phyloP scores from a whole-genome alignment of 768 basidiomycete species.

The Gloeophyllum trabeum region DNA sequence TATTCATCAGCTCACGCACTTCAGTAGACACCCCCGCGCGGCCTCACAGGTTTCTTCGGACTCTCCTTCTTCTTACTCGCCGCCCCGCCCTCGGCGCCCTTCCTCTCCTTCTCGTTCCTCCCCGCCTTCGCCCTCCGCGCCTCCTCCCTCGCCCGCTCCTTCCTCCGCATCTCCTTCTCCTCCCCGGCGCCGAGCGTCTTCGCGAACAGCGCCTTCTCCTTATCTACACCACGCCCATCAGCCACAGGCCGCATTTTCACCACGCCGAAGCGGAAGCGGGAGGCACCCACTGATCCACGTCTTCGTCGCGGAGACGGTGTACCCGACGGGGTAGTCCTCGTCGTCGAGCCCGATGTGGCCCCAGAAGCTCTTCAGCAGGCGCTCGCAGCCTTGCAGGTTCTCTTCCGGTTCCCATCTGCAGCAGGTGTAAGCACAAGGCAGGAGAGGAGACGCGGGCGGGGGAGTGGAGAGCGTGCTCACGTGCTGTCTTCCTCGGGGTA shows the following conservation, averaged over 20 bases:
- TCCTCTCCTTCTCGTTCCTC: conserved; percentile 10
- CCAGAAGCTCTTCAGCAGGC: conserved; percentile 44
- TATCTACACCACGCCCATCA: conserved; percentile 18
- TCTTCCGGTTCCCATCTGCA: conserved; percentile 59
- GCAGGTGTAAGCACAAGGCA: neutral
- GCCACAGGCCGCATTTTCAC: too few species aligned
- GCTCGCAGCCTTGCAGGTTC: conserved; percentile 46
- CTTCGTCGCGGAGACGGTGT: conserved; percentile 27
- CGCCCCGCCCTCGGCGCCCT: too few species aligned
- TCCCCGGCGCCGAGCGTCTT: conserved; percentile 11
- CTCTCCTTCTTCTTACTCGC: too few species aligned
- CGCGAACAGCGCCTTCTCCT: conserved; percentile 27
- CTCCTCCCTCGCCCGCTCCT: conserved; percentile 5
- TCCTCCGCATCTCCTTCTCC: conserved; percentile 3
- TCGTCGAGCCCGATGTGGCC: conserved; percentile 45
- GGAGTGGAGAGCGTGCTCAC: conserved; percentile 19
- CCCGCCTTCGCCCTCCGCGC: conserved; percentile 3
- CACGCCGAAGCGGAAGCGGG: too few species aligned
- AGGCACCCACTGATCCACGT: conserved; percentile 48
- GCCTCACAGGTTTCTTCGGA: too few species aligned
- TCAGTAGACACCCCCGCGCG: too few species aligned
- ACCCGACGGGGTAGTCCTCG: conserved; percentile 38
- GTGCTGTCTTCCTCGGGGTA: conserved; percentile 47
- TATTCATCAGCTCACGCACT: too few species aligned
- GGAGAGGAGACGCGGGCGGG: neutral